Percentiles rank a stretch among this genome's conserved stretches.
These are phyloP conservation scores for Suillus americanus DNA, from an alignment of 768 basidiomycete genomes.

Conservation along the genomic window DNA sequence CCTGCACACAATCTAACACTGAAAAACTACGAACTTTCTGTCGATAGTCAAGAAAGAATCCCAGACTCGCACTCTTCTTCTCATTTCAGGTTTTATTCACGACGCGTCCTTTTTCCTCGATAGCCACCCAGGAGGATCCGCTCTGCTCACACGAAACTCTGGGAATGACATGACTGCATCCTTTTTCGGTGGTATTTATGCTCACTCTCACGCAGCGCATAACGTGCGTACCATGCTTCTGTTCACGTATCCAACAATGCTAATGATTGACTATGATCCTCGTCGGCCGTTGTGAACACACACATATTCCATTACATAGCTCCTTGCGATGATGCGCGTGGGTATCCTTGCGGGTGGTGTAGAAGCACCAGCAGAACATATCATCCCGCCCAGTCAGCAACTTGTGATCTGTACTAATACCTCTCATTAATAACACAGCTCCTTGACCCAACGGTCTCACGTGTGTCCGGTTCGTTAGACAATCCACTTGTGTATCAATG, in stretches of 20 bases:
- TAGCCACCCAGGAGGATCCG: slow-evolving; percentile 77
- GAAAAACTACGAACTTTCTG: not conserved
- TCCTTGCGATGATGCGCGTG: slow-evolving; percentile 78
- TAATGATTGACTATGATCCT: not conserved
- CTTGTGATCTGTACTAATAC: slow-evolving; percentile 30
- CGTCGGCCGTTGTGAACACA: not conserved
- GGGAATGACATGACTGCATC: slow-evolving; percentile 85
- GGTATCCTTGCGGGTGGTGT: slow-evolving; percentile 66
- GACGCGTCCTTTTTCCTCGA: slow-evolving; percentile 74
- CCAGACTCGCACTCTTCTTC: slow-evolving; percentile 60
- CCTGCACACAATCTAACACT: not conserved
- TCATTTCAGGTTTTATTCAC: slow-evolving; percentile 86
- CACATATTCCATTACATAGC: slow-evolving; percentile 26
- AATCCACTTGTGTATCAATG: not conserved
- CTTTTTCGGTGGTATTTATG: slow-evolving; percentile 84
- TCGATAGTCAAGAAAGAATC: slow-evolving; percentile 65
- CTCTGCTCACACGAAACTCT: slow-evolving; percentile 53
- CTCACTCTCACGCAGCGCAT: slow-evolving; percentile 82
- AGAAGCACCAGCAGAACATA: slow-evolving; percentile 45
- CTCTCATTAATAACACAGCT: slow-evolving; percentile 2
- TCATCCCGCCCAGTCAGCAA: slow-evolving; percentile 46
- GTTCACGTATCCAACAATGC: not conserved
- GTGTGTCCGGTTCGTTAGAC: not conserved
- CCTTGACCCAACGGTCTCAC: not conserved
- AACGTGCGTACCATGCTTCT: slow-evolving; percentile 46